phyloP scores from a whole-genome alignment of 306 rosid genomes.

The Cajanus cajan region DNA sequence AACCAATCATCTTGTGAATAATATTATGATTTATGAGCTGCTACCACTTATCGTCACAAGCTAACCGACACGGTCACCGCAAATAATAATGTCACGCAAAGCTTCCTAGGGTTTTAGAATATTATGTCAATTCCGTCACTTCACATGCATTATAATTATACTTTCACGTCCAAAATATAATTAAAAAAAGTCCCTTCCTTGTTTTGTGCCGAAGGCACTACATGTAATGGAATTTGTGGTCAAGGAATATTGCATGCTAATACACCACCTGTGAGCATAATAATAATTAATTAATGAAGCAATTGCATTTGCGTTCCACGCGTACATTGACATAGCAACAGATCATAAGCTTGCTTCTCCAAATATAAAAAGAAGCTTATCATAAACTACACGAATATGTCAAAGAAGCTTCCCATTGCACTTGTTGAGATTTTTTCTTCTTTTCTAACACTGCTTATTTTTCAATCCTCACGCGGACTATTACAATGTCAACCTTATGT shows the following conservation, averaged over 20 bases:
- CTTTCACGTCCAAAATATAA: neutral
- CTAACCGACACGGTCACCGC: slow-evolving; percentile 45
- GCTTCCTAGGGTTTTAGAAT: neutral
- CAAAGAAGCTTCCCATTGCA: slow-evolving; percentile 36
- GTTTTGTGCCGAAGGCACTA: slow-evolving; percentile 16
- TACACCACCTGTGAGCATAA: slow-evolving; percentile 14
- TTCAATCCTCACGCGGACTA: slow-evolving; percentile 35
- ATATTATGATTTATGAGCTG: slow-evolving; percentile 8
- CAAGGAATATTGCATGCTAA: neutral
- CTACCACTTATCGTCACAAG: neutral
- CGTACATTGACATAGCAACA: slow-evolving; percentile 20
- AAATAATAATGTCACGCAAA: slow-evolving; percentile 24
- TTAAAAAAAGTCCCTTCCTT: slow-evolving; percentile 1
- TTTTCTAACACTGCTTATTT: neutral
- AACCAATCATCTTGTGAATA: slow-evolving; percentile 31
- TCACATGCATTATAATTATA: slow-evolving; percentile 30
- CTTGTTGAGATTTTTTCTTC: neutral
- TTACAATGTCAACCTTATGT: slow-evolving; percentile 29
- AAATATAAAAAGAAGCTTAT: neutral
- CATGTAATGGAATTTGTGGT: neutral
- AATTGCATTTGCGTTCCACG: slow-evolving; percentile 29
- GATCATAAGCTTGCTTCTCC: slow-evolving; percentile 11
- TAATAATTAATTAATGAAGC: neutral
- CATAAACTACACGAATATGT: neutral
- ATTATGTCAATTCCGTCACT: slow-evolving; percentile 29